Percentiles rank a stretch among this genome's conserved stretches.
phyloP scores from a whole-genome alignment of 1,284 basidiomycete species.

The Cutaneotrichosporon arboriforme region DNA sequence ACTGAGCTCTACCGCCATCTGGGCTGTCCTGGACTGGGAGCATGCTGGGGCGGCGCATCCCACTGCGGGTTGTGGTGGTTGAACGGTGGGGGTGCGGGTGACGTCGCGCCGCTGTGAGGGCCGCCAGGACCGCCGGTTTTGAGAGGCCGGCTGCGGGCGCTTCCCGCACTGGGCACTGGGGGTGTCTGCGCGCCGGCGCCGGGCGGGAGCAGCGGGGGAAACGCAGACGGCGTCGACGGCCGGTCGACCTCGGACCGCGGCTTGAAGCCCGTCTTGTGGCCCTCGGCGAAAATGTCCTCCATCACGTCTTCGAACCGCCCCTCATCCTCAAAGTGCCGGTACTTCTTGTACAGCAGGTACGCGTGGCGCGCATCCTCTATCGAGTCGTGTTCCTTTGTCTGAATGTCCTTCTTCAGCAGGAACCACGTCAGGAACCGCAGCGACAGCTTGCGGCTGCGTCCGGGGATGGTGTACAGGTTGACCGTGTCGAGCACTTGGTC shows the following conservation, averaged over 20 bases:
- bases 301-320: constrained; percentile 80
- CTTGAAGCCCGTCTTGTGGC: constrained; percentile 40
- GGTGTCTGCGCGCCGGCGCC: too few species aligned
- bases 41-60: too few species aligned
- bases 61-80: too few species aligned
- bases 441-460: constrained; percentile 78
- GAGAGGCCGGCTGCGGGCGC: too few species aligned
- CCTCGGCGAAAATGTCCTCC: constrained; percentile 60
- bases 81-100: too few species aligned
- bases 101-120: too few species aligned
- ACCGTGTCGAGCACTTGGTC: constrained; percentile 96
- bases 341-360: constrained; percentile 77
- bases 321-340: constrained; percentile 68
- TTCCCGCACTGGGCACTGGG: too few species aligned
- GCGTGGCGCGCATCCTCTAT: constrained; percentile 93
- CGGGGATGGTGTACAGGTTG: constrained; percentile 79
- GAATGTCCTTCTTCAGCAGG: constrained; percentile 82
- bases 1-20: too few species aligned
- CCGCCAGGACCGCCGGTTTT: too few species aligned
- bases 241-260: constrained; percentile 10
- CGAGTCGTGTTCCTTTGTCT: constrained; percentile 89
- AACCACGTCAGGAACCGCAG: constrained; percentile 94
- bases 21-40: too few species aligned
- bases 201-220: too few species aligned
- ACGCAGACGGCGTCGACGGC: background rate